Evolutionary conservation across 2,329 filamentous ascomycete genomes (phyloP), one percentile per base, ranked within the genome.

Genomic region (Cercospora beticola): DNA sequence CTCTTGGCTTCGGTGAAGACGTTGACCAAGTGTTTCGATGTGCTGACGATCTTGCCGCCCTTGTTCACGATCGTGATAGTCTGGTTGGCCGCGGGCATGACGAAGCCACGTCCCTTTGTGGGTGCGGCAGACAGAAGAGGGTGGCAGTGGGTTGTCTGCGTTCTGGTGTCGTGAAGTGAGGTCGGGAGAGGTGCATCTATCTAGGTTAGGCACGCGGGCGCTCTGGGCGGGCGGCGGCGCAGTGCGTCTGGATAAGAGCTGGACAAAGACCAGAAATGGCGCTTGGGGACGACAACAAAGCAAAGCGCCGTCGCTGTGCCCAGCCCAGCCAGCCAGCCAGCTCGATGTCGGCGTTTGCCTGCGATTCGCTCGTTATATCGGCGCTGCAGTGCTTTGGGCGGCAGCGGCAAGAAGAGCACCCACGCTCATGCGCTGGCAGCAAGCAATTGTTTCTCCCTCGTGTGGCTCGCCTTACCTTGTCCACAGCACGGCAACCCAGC

Each of bases 1-100:
- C 90, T 88, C 78, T 92, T 93, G 71, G 94, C 94, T 78, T 97
- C 93, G 79, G 93, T 97, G 85, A 97, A 96, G 77, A 97, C 90
- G 78, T 89, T 90, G 77, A 96, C 87, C 26, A 98, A 84, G 75
- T 97, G 92, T 82, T 96, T 97, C 77, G 93, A 92, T 68, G 90
- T 95, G 85, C 90, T 94, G 75, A 97, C 92, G 62, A 97, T 89
- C 82, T 97, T 96, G 76, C 93, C 93, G 67, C 92, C 95, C 80
- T 88, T 93, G 83, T 97, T 95, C 81, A 97, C 90, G 76, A 97
- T 92, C 73, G 92, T 94, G 74, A 97, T 89, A 61, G 92, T 94
- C 81, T 97, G 90, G 71, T 86, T 84, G 33, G 87, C 59, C 16
- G 59, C 67, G 18, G 61, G 58, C 67, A 69, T 69, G 52, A 33